Conservation (phyloP, 345 rosid genomes). For the Erodium maritimum region DNA sequence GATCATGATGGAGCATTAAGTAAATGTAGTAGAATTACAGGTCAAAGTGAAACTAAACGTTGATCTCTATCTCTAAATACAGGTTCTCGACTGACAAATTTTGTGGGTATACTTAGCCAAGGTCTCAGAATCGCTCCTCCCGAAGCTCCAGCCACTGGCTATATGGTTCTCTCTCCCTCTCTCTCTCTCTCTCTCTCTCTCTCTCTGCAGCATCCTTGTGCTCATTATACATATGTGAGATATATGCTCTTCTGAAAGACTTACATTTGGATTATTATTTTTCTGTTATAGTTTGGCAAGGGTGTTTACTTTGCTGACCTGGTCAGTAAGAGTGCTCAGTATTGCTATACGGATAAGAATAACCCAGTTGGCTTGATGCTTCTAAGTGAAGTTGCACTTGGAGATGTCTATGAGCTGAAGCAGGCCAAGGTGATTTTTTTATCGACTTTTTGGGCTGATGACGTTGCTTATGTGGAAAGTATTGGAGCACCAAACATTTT, state of each 20-base stretch:
- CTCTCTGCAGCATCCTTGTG: conserved; percentile 3
- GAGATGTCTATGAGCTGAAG: conserved; percentile 70
- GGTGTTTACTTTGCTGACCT: conserved; percentile 95
- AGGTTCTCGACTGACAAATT: conserved; percentile 93
- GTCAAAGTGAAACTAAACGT: background rate
- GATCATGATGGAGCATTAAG: background rate
- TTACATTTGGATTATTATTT: conserved; percentile 9
- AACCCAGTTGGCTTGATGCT: conserved; percentile 88
- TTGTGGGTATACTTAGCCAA: conserved; percentile 92
- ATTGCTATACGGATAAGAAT: conserved; percentile 66
- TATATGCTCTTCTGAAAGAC: conserved; percentile 7
- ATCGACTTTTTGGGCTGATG: too few species aligned
- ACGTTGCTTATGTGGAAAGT: too few species aligned
- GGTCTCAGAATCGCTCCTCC: conserved; percentile 98
- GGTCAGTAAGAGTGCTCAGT: conserved; percentile 98
- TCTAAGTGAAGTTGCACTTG: conserved; percentile 84
- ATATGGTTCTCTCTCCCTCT: conserved; percentile 58
- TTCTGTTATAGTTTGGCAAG: conserved; percentile 68
- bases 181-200: conserved; percentile 22
- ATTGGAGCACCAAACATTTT: too few species aligned
- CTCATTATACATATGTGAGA: background rate
- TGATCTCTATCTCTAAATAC: conserved; percentile 3
- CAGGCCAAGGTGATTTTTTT: conserved; percentile 55
- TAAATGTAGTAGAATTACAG: background rate
- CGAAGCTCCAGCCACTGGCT: conserved; percentile 98